Percentiles rank a stretch among this genome's conserved stretches.
phyloP scores from a whole-genome alignment of 2,329 filamentous ascomycete species.

The Zymoseptoria passerinii region DNA sequence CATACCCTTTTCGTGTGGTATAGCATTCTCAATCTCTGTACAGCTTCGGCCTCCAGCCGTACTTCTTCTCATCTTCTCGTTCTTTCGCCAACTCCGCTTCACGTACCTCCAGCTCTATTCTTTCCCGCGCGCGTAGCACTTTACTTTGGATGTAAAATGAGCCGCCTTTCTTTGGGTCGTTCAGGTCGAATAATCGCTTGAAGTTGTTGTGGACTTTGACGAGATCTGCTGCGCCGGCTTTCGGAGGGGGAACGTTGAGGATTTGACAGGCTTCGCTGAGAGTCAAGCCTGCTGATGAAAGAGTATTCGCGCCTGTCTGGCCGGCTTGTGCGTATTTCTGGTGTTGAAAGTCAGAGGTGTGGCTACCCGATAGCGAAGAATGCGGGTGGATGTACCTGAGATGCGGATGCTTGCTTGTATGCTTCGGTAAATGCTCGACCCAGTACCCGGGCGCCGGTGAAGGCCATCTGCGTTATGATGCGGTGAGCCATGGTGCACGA shows the following conservation, averaged over 20 bases:
- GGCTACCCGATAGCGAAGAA: not conserved
- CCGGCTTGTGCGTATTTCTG: conserved; percentile 30
- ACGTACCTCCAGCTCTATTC: conserved; percentile 79
- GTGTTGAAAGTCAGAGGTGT: conserved; percentile 43
- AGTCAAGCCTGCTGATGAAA: conserved; percentile 65
- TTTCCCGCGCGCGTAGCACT: conserved; percentile 79
- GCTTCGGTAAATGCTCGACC: conserved; percentile 89
- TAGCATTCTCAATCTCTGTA: conserved; percentile 63
- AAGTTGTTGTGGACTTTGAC: conserved; percentile 77
- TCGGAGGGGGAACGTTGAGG: conserved; percentile 85
- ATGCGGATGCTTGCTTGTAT: conserved; percentile 87
- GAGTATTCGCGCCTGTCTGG: conserved; percentile 42
- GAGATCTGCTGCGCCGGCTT: conserved; percentile 66
- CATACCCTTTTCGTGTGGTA: conserved; percentile 2
- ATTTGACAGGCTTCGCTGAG: conserved; percentile 97
- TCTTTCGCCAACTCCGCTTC: conserved; percentile 62
- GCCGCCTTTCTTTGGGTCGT: conserved; percentile 90
- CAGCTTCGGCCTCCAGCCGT: conserved; percentile 90
- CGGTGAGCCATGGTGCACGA: conserved; percentile 61
- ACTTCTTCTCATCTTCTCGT: conserved; percentile 67
- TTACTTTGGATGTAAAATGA: conserved; percentile 99
- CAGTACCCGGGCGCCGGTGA: conserved; percentile 84
- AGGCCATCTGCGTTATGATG: conserved; percentile 84
- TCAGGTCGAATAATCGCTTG: conserved; percentile 88
- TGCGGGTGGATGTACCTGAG: conserved; percentile 32